A percentile compares a stretch with the other conserved stretches of the same genome.
These are phyloP conservation scores for Kwoniella newhampshirensis DNA, from an alignment of 768 basidiomycete genomes.

Conservation along the genomic window DNA sequence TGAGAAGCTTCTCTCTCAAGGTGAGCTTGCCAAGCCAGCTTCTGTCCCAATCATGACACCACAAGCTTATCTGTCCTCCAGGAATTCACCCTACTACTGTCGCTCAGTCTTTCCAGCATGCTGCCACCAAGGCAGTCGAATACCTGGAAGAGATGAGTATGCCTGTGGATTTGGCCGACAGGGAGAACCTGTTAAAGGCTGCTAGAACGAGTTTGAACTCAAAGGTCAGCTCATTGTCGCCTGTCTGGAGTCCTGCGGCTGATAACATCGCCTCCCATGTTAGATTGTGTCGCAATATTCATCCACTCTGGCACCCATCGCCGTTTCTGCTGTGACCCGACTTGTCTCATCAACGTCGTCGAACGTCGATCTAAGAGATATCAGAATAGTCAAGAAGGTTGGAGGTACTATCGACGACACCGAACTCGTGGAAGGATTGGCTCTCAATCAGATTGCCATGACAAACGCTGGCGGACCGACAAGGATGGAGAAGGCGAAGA, in stretches of 20 bases:
- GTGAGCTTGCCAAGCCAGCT: too few species aligned
- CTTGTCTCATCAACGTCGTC: slow-evolving; percentile 83
- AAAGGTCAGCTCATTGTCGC: slow-evolving; percentile 61
- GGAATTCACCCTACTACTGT: slow-evolving; percentile 94
- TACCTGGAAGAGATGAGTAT: slow-evolving; percentile 88
- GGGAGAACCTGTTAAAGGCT: slow-evolving; percentile 77
- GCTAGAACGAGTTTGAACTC: slow-evolving; percentile 95
- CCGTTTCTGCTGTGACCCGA: slow-evolving; percentile 91
- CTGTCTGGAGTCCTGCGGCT: neutral
- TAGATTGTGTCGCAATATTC: slow-evolving; percentile 99
- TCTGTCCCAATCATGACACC: neutral
- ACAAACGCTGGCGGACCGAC: slow-evolving; percentile 87
- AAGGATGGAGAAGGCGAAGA: slow-evolving; percentile 96
- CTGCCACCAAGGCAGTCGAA: slow-evolving; percentile 88
- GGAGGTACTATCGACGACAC: slow-evolving; percentile 99
- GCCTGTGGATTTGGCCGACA: slow-evolving; percentile 86
- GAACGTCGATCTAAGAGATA: slow-evolving; percentile 93
- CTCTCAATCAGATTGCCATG: slow-evolving; percentile 94
- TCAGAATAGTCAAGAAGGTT: slow-evolving; percentile 95
- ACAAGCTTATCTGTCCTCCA: slow-evolving; percentile 14
- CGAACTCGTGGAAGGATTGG: slow-evolving; percentile 91
- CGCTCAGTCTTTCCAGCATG: slow-evolving; percentile 90
- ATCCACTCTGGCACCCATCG: slow-evolving; percentile 95
- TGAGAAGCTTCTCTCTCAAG: slow-evolving; percentile 93
- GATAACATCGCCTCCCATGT: slow-evolving; percentile 43